Evolutionary conservation across 2,329 filamentous ascomycete species (phyloP).

Genomic region (Gyromitra esculenta): DNA sequence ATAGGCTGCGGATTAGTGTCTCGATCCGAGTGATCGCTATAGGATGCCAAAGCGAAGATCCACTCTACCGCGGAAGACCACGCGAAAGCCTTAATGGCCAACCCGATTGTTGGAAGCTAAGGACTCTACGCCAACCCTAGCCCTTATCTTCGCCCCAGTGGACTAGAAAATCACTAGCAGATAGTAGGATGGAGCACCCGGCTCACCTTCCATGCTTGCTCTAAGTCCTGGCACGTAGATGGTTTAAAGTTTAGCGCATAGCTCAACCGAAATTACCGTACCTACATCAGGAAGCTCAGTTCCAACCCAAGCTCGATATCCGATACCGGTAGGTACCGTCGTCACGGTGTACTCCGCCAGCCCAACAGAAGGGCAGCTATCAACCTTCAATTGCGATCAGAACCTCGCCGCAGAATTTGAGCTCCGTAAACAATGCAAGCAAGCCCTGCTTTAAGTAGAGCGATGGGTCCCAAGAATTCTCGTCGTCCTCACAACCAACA

Average conservation of each 20-base stretch:
- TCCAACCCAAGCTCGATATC: slow-evolving; percentile 16
- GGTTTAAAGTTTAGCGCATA: slow-evolving; percentile 10
- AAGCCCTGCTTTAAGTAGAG: slow-evolving; percentile 27
- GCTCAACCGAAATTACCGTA: slow-evolving; percentile 3
- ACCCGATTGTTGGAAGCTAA: too few species aligned
- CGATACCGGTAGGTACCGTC: slow-evolving; percentile 30
- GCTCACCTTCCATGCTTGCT: slow-evolving; percentile 37
- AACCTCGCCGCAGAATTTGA: slow-evolving; percentile 15
- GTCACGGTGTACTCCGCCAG: slow-evolving; percentile 22
- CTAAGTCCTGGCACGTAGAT: not conserved
- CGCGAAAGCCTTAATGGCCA: too few species aligned
- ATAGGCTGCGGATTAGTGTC: too few species aligned
- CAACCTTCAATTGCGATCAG: not conserved
- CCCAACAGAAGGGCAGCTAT: slow-evolving; percentile 1
- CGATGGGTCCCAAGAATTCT: not conserved
- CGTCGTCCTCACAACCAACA: slow-evolving; percentile 4
- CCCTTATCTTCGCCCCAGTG: not conserved
- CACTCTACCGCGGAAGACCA: too few species aligned
- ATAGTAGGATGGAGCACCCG: not conserved
- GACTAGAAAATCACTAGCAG: not conserved
- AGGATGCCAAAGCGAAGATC: too few species aligned
- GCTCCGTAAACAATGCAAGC: slow-evolving; percentile 17
- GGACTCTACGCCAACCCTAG: not conserved
- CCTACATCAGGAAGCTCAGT: slow-evolving; percentile 33
- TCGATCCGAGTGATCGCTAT: too few species aligned